phyloP scores from a whole-genome alignment of 129 eudicot genomes.

The Arctium minus region DNA sequence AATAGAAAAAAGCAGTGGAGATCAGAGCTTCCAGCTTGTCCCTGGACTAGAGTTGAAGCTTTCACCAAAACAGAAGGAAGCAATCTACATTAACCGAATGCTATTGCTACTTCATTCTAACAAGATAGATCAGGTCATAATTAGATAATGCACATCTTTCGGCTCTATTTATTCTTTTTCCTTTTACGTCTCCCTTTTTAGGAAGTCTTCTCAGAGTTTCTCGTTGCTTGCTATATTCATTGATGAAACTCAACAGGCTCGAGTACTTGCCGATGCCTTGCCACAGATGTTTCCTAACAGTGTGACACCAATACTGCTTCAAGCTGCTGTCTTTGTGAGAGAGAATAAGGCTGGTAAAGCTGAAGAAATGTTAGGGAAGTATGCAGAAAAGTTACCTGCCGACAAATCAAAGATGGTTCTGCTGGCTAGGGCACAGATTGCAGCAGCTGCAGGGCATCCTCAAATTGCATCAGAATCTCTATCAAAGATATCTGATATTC shows the following conservation, averaged over 20 bases:
- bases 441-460: slow-evolving; percentile 87
- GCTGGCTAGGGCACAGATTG: slow-evolving; percentile 85
- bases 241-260: slow-evolving; percentile 54
- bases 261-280: slow-evolving; percentile 75
- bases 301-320: slow-evolving; percentile 72
- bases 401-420: slow-evolving; percentile 52
- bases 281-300: slow-evolving; percentile 68
- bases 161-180: neutral
- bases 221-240: neutral
- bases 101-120: slow-evolving; percentile 90
- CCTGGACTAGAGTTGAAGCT: slow-evolving; percentile 76
- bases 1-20: slow-evolving; percentile 54
- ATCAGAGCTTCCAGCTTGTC: slow-evolving; percentile 58
- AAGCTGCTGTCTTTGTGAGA: slow-evolving; percentile 82
- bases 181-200: neutral
- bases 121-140: slow-evolving; percentile 79
- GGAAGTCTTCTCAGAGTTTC: neutral
- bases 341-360: slow-evolving; percentile 90
- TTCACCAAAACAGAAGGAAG: slow-evolving; percentile 76
- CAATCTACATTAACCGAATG: slow-evolving; percentile 63
- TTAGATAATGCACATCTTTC: neutral
- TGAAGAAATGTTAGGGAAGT: slow-evolving; percentile 69
- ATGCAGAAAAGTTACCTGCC: slow-evolving; percentile 58
- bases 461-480: slow-evolving; percentile 84
- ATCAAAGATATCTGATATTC: slow-evolving; percentile 69